Evolutionary conservation across 2,329 filamentous ascomycete genomes (phyloP).

Genomic region (Pseudogymnoascus sp.): DNA sequence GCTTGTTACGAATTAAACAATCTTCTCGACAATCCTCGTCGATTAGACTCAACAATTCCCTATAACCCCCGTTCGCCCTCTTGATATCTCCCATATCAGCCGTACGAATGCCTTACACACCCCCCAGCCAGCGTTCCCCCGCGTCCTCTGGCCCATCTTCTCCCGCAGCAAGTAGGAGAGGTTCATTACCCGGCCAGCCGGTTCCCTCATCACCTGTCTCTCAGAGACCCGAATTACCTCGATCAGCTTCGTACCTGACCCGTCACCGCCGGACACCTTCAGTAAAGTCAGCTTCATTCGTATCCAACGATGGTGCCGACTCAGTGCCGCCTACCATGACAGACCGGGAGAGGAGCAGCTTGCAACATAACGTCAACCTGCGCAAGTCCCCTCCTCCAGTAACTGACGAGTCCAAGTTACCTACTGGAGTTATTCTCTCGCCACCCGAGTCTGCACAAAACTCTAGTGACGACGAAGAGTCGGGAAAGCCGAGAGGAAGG

Average conservation of each 20-base stretch:
- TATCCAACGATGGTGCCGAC: slow-evolving; percentile 17
- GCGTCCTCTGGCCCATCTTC: slow-evolving; percentile 51
- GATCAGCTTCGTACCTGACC: slow-evolving; percentile 59
- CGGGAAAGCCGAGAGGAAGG: slow-evolving; percentile 30
- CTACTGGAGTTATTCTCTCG: slow-evolving; percentile 78
- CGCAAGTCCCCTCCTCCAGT: slow-evolving; percentile 79
- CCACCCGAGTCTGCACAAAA: slow-evolving; percentile 78
- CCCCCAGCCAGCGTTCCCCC: slow-evolving; percentile 61
- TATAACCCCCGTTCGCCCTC: slow-evolving; percentile 12
- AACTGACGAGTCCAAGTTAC: slow-evolving; percentile 65
- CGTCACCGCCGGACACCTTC: slow-evolving; percentile 56
- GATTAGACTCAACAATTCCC: slow-evolving; percentile 18
- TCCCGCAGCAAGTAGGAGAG: slow-evolving; percentile 50
- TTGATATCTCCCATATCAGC: slow-evolving; percentile 14
- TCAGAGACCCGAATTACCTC: slow-evolving; percentile 48
- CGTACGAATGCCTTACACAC: slow-evolving; percentile 78
- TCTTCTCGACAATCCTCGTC: slow-evolving; percentile 17
- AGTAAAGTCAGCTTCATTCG: slow-evolving; percentile 28
- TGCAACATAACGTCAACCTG: slow-evolving; percentile 49
- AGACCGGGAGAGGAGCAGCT: slow-evolving; percentile 21
- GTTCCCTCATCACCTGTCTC: slow-evolving; percentile 29
- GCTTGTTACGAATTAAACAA: slow-evolving; percentile 18
- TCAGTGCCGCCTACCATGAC: slow-evolving; percentile 23
- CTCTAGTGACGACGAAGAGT: slow-evolving; percentile 77
- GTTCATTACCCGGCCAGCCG: slow-evolving; percentile 43